Base-by-base conservation (phyloP, 768 basidiomycete genomes). In the Lactifluus rugatus region DNA sequence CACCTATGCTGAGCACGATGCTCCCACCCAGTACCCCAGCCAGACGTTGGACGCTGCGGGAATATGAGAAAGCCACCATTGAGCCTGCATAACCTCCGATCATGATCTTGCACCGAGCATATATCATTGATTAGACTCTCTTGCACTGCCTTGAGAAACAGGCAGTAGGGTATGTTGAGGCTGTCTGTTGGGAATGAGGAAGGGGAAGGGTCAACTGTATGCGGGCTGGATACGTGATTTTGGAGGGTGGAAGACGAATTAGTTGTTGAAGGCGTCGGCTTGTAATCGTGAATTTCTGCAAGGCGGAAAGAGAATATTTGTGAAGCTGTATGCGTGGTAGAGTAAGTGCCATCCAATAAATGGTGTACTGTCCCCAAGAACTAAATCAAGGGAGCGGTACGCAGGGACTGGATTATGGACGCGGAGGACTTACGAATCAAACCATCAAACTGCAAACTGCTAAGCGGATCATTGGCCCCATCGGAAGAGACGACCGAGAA, bases 1-100 rank as follows among this genome's bases (percentile, higher is more conserved):
- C 49, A 78, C 82, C 81, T 77, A 44, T 75, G 72, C 26, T 71
- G 73, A 5, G 77, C 70, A 56, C 76, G 75, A 62, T 79, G 76
- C 37, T 85, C 76, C 85, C 85, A 87, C 16, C 78, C 78, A n/a
- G 72, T 66, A 23, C 78, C 78, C 87, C 87, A 87, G 66, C 83
- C 81, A 25, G 76, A 78, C 2, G 74, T 69, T 13, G 71, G 60
- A 44, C 72, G 69, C 3, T 68, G 64, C 28, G 78, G 72, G 51
- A 75, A 72, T 10, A 88, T 74, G n/a, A 89, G 66, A 62, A 90
- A 82, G 0, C 87, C 87, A 50, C 76, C 75, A 65, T 76, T 78
- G 42, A 85, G 71, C 25, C 85, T 75, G 74, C 75, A 36, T 76
- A 75, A 10, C 68, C 73, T 46, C 74, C 71, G 45, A 67, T 67